These are phyloP conservation scores for Irpex sp. DNA, from an alignment of 1,284 basidiomycete genomes.

Conservation along the genomic window DNA sequence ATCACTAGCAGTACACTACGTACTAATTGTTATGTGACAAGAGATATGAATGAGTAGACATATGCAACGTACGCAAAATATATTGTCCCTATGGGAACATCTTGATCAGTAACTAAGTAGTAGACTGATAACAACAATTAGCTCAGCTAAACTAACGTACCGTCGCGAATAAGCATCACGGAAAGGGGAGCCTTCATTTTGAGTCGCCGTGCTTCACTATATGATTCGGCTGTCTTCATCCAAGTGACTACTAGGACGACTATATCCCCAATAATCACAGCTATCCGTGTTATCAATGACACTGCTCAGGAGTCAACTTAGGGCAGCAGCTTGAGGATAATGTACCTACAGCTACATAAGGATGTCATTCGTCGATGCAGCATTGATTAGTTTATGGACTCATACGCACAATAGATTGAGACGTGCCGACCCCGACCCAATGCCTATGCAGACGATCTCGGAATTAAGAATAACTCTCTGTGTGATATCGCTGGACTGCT, in stretches of 20 bases:
- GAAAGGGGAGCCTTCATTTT: neutral
- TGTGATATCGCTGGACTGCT: no score
- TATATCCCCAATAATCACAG: neutral
- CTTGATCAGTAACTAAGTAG: no score
- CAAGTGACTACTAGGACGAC: neutral
- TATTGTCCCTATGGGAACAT: neutral
- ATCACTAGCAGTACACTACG: neutral
- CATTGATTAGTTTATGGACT: no score
- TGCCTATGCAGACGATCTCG: no score
- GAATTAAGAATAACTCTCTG: no score
- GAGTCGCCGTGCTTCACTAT: neutral
- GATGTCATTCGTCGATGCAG: no score
- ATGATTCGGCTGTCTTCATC: neutral
- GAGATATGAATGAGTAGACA: neutral
- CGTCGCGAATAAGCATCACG: neutral
- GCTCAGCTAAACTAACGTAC: neutral
- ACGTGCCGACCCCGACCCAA: no score
- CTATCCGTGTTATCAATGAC: neutral
- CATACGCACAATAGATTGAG: no score
- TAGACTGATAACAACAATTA: no score
- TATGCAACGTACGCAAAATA: neutral
- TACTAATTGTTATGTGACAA: no score
- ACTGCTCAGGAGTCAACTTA: neutral
- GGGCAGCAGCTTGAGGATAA: no score
- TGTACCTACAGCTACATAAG: no score